Percentiles rank a stretch among this genome's conserved stretches.
phyloP scores from a whole-genome alignment of 352 stramenopile species.

The Pythium sp. region DNA sequence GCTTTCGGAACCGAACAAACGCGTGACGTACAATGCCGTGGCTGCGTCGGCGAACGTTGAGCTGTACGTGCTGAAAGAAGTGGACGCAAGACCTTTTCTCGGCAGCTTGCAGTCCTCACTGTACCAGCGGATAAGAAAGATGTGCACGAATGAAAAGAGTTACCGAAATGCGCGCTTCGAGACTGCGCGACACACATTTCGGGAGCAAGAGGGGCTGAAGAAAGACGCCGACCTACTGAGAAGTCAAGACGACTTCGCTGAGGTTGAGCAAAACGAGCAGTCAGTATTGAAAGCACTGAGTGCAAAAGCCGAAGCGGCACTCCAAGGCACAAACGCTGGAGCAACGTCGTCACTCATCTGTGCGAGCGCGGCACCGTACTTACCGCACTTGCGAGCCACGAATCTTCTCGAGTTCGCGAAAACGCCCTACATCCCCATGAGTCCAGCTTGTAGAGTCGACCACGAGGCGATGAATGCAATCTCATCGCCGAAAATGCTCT shows the following conservation, averaged over 20 bases:
- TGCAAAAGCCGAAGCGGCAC: constrained; percentile 3
- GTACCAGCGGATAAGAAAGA: constrained; percentile 6
- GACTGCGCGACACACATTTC: constrained; percentile 5
- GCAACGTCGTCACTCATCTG: constrained; percentile 10
- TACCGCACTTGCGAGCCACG: constrained; percentile 19
- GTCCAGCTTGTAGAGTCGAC: background rate
- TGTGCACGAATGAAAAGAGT: constrained; percentile 1
- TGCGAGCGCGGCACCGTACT: constrained; percentile 19
- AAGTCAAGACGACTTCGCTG: constrained; percentile 9
- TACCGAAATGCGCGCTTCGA: background rate
- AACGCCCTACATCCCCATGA: constrained; percentile 4
- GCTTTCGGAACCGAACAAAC: constrained; percentile 23
- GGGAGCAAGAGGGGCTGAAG: constrained; percentile 7
- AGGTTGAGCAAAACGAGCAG: constrained; percentile 5
- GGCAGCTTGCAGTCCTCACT: constrained; percentile 6
- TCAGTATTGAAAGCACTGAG: background rate
- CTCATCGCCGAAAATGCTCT: constrained; percentile 44
- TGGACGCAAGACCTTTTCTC: constrained; percentile 22
- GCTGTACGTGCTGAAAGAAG: constrained; percentile 37
- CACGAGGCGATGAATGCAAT: constrained; percentile 21
- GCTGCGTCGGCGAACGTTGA: constrained; percentile 39
- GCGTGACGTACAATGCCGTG: constrained; percentile 22
- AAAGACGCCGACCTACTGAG: constrained; percentile 6
- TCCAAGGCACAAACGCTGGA: background rate
- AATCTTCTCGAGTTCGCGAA: constrained; percentile 15